Evolutionary conservation across 495 filamentous ascomycete species (phyloP).

Genomic region (Trichoderma reesei): DNA sequence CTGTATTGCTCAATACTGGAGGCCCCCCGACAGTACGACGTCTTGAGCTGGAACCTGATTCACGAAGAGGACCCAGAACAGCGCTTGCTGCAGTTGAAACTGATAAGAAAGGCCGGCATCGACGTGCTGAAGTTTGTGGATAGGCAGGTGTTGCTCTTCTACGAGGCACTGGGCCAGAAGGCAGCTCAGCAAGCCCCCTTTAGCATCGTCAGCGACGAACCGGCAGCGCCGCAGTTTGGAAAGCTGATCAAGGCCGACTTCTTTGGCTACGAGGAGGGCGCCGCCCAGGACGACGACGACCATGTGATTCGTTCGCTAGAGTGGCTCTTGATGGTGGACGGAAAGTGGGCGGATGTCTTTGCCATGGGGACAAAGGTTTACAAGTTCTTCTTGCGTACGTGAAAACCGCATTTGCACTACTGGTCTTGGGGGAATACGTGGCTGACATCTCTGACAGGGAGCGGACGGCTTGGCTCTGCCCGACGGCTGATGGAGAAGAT

Average conservation of each 20-base stretch:
- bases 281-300: slow-evolving; percentile 45
- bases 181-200: slow-evolving; percentile 32
- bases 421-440: slow-evolving; percentile 17
- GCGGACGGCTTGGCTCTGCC: slow-evolving; percentile 54
- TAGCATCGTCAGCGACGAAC: slow-evolving; percentile 37
- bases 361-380: slow-evolving; percentile 56
- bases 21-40: slow-evolving; percentile 33
- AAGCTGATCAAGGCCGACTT: slow-evolving; percentile 50
- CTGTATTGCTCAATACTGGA: slow-evolving; percentile 76
- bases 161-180: slow-evolving; percentile 28
- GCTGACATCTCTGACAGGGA: slow-evolving; percentile 23
- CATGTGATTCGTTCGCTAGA: slow-evolving; percentile 69
- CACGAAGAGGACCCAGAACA: slow-evolving; percentile 36
- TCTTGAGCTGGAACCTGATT: slow-evolving; percentile 48
- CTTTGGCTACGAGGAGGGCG: slow-evolving; percentile 49
- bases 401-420: neutral
- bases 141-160: slow-evolving; percentile 46
- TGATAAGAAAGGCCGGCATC: slow-evolving; percentile 48
- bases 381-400: slow-evolving; percentile 62
- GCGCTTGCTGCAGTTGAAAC: slow-evolving; percentile 48
- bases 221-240: slow-evolving; percentile 34
- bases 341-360: slow-evolving; percentile 63
- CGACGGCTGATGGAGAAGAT: slow-evolving; percentile 6
- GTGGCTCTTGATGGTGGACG: slow-evolving; percentile 70
- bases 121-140: slow-evolving; percentile 39